Base-by-base conservation (phyloP, 495 filamentous ascomycete species). In the Tuber borchii region DNA sequence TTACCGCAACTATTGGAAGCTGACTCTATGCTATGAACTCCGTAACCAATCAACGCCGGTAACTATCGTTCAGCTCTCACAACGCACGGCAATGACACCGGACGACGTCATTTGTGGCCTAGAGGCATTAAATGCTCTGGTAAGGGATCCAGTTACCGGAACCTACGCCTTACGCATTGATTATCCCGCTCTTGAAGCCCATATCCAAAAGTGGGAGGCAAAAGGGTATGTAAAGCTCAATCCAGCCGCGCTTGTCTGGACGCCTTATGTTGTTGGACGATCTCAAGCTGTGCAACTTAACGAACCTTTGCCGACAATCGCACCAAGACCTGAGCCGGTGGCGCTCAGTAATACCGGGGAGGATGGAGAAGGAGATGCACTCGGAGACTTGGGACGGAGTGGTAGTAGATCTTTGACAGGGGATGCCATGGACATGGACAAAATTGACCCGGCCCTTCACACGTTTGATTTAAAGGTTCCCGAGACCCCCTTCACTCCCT, bases 1-100 rank as follows among this genome's bases (percentile, higher is more conserved):
- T 2, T 99, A 99, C 82, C 90, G 96, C 26, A 97, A 95, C 78
- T 99, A 99, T 83, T 99, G 95, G 95, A 89, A 95, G 56, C 86
- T 97, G 22, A 86, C 96, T 17, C 86, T 98, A 48, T 97, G 94
- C 81, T 93, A 95, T 76, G 88, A 96, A 51, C 86, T 96, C 9
- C 84, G 88, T 0, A 84, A 91, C 76, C 88, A 91, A 82, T 90
- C 88, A 69, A 86, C 87, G 4, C 86, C 93, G 2, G 78, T 93
- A n/a, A 83, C 81, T 70, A 81, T 83, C 43, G 79, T 73, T 43
- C 89, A 92, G 48, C 91, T 98, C 72, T 97, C 96, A 0, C 90
- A 94, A 73, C 91, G 93, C 70, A 98, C 95, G 4, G 95, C 95
- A 34, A 92, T 99, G 89, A 98, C 95, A 2, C 90, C 95, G 1